phyloP scores from a whole-genome alignment of 129 eudicot genomes.

The Lactuca saligna region DNA sequence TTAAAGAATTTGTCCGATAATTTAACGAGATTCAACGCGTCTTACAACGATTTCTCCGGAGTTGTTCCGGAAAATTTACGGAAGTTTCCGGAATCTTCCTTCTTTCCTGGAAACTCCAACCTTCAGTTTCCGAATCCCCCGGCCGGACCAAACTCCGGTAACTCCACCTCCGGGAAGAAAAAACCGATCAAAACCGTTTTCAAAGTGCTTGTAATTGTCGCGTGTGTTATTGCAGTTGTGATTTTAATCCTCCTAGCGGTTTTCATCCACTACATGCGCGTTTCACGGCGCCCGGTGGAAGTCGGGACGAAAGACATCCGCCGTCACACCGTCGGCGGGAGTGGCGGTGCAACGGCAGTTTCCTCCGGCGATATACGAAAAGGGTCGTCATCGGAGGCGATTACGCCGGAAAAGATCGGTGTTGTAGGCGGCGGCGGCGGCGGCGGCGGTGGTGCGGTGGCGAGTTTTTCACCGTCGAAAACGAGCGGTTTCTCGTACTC shows the following conservation, averaged over 20 bases:
- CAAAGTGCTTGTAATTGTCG: conserved; percentile 61
- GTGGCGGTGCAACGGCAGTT: conserved; percentile 47
- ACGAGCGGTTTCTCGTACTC: conserved; percentile 89
- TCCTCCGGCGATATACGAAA: conserved; percentile 74
- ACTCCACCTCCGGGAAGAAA: conserved; percentile 34
- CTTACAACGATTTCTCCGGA: conserved; percentile 86
- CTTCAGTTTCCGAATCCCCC: conserved; percentile 84
- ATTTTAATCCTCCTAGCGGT: conserved; percentile 71
- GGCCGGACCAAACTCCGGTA: conserved; percentile 34
- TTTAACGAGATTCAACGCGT: conserved; percentile 75
- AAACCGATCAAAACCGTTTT: conserved; percentile 56
- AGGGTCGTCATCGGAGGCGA: conserved; percentile 73
- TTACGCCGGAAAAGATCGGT: conserved; percentile 64
- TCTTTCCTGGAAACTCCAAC: conserved; percentile 93
- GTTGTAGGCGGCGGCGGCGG: not conserved
- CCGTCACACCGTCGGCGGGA: conserved; percentile 45
- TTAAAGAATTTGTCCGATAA: conserved; percentile 54
- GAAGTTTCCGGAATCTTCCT: conserved; percentile 75
- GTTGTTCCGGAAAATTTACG: conserved; percentile 90
- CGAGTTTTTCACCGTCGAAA: conserved; percentile 88
- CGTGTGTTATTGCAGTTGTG: conserved; percentile 64
- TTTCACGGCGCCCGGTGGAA: conserved; percentile 50
- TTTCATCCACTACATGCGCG: conserved; percentile 60
- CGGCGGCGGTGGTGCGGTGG: conserved; percentile 38
- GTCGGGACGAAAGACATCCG: conserved; percentile 46